Evolutionary conservation across 2,329 filamentous ascomycete genomes (phyloP), one percentile per base, ranked within the genome.

Genomic region (Diplocarpon rosae): DNA sequence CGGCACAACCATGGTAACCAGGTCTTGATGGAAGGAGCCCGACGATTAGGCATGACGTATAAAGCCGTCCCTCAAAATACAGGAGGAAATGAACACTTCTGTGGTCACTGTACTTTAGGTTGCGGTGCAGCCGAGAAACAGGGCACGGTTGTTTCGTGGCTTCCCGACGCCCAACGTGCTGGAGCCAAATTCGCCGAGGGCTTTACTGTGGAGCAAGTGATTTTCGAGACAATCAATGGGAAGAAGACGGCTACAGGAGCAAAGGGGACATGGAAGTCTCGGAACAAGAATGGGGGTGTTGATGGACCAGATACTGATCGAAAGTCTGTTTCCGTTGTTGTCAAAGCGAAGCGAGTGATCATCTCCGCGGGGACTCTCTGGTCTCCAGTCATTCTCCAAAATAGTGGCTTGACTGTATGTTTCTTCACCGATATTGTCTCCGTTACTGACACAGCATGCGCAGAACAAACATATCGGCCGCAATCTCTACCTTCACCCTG

Each of bases 141-240:
- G 61, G 85, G 87, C 0, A 83, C 88, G 0, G 73, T 76, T 0
- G 78, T 83, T 16, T 77, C 76, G 7, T 94, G 78, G 69, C 69
- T 95, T 13, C 84, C 83, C 0, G 85, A 86, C 51, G 87, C 88
- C 1, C 81, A 80, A 1, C 70, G 71, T 41, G 77, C 82, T 0
- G 87, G 87, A 0, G 84, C 86, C 1, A 69, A 72, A 51, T 93
- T 93, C 59, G 75, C 90, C 46, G 85, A 94, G 66, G 86, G 87
- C 0, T 85, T 90, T 56, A 64, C 76, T n/a, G 84, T 78, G 0
- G 73, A 84, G 6, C 72, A 73, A 46, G 68, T 95, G 14, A 51
- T 83, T 0, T 93, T 93, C 59, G 74, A 77, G 12, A 66, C 70
- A 11, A 56, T 59, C 7, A 54, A 55, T 1, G 58, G 56, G 10